Percentiles rank a stretch among this genome's conserved stretches.
phyloP scores from a whole-genome alignment of 352 stramenopile genomes.

The Pythium biforme region DNA sequence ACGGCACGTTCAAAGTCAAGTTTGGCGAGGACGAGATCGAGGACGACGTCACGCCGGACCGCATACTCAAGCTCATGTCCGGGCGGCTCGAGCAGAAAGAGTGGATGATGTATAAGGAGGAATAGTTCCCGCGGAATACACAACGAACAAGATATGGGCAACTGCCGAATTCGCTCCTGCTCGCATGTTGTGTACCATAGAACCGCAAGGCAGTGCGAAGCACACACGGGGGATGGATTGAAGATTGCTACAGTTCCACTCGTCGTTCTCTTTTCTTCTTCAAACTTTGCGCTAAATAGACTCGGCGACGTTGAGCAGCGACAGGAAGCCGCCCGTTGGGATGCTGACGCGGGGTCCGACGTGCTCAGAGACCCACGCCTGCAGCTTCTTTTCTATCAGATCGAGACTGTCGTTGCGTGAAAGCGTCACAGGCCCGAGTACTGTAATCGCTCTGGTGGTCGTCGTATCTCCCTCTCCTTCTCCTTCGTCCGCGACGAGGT shows the following conservation, averaged over 20 bases:
- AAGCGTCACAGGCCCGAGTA: slow-evolving; percentile 47
- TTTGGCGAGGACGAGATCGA: slow-evolving; percentile 62
- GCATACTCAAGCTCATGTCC: slow-evolving; percentile 67
- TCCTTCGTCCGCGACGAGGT: slow-evolving; percentile 2
- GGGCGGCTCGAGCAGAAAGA: slow-evolving; percentile 62
- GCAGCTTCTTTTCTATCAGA: slow-evolving; percentile 56
- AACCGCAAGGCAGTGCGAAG: not conserved
- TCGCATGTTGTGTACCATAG: slow-evolving; percentile 19
- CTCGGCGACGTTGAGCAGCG: slow-evolving; percentile 45
- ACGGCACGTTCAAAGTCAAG: slow-evolving; percentile 66
- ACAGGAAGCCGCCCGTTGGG: slow-evolving; percentile 45
- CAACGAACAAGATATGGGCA: too few species aligned
- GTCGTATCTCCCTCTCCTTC: slow-evolving; percentile 13
- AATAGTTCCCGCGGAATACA: slow-evolving; percentile 19
- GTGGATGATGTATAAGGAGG: slow-evolving; percentile 74
- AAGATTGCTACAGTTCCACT: not conserved
- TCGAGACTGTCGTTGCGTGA: slow-evolving; percentile 53
- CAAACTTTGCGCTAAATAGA: slow-evolving; percentile 27
- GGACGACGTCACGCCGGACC: slow-evolving; percentile 39
- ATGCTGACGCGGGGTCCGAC: slow-evolving; percentile 33
- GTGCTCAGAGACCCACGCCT: slow-evolving; percentile 51
- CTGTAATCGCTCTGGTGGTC: slow-evolving; percentile 23
- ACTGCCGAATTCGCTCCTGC: too few species aligned
- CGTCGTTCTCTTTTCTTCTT: not conserved
- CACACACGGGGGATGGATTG: not conserved